Evolutionary conservation across 495 filamentous ascomycete genomes (phyloP).

Genomic region (Trichoderma gamsii): DNA sequence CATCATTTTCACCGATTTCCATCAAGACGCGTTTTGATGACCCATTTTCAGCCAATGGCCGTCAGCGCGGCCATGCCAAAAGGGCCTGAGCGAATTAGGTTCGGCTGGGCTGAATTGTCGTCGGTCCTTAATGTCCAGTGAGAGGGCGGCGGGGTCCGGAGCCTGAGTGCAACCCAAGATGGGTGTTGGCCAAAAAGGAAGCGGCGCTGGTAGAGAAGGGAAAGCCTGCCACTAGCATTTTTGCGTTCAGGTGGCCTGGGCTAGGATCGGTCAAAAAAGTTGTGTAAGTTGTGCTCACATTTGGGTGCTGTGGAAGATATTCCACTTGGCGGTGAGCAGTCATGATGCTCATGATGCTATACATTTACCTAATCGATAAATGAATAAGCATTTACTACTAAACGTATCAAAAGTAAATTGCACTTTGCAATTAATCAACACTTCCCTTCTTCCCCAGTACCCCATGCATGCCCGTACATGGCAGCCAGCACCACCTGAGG

Average conservation of each 20-base stretch:
- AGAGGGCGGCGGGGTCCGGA: slow-evolving; percentile 4
- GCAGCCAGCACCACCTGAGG: neutral
- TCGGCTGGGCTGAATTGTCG: neutral
- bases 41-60: neutral
- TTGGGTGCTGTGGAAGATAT: neutral
- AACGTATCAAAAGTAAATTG: neutral
- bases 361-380: neutral
- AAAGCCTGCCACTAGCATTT: neutral
- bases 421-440: too few relatives aligned
- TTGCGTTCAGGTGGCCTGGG: neutral
- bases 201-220: neutral
- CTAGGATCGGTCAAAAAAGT: neutral
- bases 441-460: neutral
- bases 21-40: neutral
- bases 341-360: neutral
- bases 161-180: neutral
- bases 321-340: neutral
- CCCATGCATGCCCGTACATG: neutral
- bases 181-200: neutral
- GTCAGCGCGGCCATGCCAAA: neutral
- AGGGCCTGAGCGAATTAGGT: slow-evolving; percentile 1
- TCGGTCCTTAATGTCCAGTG: neutral
- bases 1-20: slow-evolving; percentile 2
- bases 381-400: neutral
- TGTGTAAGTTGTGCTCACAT: neutral